phyloP scores from a whole-genome alignment of 768 basidiomycete species.

The Termitomyces titanicus region DNA sequence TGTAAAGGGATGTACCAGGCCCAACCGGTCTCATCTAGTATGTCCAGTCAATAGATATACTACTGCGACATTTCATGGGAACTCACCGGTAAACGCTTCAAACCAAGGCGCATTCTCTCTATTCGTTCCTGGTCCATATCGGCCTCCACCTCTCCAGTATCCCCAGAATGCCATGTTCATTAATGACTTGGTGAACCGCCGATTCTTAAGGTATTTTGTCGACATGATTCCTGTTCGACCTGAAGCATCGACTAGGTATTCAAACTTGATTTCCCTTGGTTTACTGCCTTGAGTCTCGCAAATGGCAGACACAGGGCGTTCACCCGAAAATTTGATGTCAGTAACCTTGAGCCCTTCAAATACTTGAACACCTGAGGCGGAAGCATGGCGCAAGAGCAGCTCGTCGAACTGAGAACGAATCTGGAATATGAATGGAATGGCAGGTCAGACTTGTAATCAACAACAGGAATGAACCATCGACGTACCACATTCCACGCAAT shows the following conservation, averaged over 20 bases:
- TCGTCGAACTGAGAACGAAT: conserved; percentile 57
- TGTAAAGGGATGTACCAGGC: conserved; percentile 55
- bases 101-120: conserved; percentile 47
- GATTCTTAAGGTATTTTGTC: conserved; percentile 53
- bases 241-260: conserved; percentile 60
- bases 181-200: conserved; percentile 48
- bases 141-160: conserved; percentile 52
- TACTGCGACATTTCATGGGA: not conserved
- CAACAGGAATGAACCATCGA: not conserved
- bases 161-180: conserved; percentile 66
- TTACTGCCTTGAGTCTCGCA: conserved; percentile 13
- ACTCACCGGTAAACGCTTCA: conserved; percentile 52
- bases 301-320: conserved; percentile 3
- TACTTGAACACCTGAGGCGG: conserved; percentile 40
- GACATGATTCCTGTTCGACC: conserved; percentile 60
- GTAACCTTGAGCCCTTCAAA: conserved; percentile 45
- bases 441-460: not conserved
- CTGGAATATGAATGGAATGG: conserved; percentile 25
- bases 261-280: conserved; percentile 44
- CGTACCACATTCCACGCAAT: conserved; percentile 61
- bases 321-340: conserved; percentile 39
- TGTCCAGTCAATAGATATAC: not conserved
- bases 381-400: conserved; percentile 54
- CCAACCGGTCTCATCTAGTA: conserved; percentile 52
- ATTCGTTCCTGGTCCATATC: conserved; percentile 37